These are phyloP conservation scores for Takakia lepidozioides DNA, from an alignment of 225 moss, liverwort and hornwort species.

Conservation along the genomic window DNA sequence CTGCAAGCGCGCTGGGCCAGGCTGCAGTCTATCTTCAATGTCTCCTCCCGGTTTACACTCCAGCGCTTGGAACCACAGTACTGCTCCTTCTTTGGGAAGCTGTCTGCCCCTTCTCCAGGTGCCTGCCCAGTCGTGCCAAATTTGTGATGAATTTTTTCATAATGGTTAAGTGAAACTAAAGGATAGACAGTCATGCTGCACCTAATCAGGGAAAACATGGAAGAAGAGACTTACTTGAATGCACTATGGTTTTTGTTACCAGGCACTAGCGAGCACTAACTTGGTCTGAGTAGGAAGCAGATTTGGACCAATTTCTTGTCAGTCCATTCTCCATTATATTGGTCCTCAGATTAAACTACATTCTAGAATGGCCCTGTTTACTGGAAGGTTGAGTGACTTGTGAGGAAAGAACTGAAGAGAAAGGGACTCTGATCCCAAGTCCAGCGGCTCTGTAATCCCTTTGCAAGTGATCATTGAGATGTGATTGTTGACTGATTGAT, in stretches of 20 bases:
- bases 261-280: too few relatives aligned
- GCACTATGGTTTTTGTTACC: neutral
- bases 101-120: conserved; percentile 60
- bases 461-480: neutral
- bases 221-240: neutral
- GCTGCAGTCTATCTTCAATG: conserved; percentile 24
- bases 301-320: neutral
- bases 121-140: neutral
- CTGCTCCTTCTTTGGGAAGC: conserved; percentile 46
- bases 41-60: conserved; percentile 47
- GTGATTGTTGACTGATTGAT: neutral
- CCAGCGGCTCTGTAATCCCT: neutral
- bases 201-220: neutral
- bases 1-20: conserved; percentile 35
- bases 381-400: neutral
- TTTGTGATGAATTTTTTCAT: too few relatives aligned
- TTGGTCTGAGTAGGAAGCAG: too few relatives aligned
- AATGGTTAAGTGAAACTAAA: too few relatives aligned
- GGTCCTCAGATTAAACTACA: neutral
- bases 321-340: neutral
- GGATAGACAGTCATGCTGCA: neutral
- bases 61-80: conserved; percentile 36
- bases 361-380: too few relatives aligned
- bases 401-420: neutral
- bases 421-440: neutral